phyloP scores from a whole-genome alignment of 495 filamentous ascomycete genomes.

The Echria macrotheca region DNA sequence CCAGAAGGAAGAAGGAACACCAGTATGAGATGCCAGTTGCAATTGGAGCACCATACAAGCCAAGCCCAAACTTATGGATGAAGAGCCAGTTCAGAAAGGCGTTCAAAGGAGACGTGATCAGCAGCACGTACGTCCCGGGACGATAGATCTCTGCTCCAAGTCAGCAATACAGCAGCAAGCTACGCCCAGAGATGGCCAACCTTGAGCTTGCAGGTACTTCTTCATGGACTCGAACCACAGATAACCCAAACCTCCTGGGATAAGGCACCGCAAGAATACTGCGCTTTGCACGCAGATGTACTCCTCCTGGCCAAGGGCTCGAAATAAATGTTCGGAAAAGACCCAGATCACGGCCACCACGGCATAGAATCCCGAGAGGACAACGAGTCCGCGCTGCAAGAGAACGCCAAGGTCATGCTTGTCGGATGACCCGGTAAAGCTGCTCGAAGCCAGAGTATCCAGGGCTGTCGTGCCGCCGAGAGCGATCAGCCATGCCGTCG shows the following conservation, averaged over 20 bases:
- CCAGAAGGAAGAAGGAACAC: constrained; percentile 71
- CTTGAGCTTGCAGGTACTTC: constrained; percentile 89
- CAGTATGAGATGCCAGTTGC: constrained; percentile 86
- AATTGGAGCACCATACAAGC: constrained; percentile 73
- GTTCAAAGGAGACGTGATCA: constrained; percentile 79
- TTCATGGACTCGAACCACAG: constrained; percentile 90
- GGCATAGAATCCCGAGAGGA: constrained; percentile 68
- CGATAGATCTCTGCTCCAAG: constrained; percentile 66
- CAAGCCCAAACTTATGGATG: constrained; percentile 63
- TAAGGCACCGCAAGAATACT: constrained; percentile 68
- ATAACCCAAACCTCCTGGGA: constrained; percentile 83
- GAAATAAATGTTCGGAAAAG: constrained; percentile 71
- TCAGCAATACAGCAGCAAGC: not conserved
- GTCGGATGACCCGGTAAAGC: constrained; percentile 80
- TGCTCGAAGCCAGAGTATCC: constrained; percentile 79
- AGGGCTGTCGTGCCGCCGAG: constrained; percentile 89
- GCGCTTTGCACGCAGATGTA: constrained; percentile 71
- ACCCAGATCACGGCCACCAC: constrained; percentile 73
- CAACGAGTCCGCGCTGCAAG: constrained; percentile 72
- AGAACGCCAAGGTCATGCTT: constrained; percentile 78
- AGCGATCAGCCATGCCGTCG: constrained; percentile 84
- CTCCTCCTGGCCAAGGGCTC: constrained; percentile 70
- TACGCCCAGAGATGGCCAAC: constrained; percentile 30
- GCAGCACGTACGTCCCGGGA: constrained; percentile 79
- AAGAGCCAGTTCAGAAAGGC: constrained; percentile 74